Evolutionary conservation across 768 basidiomycete species (phyloP), one percentile per base, ranked within the genome.

Genomic region (Cubamyces sp.): DNA sequence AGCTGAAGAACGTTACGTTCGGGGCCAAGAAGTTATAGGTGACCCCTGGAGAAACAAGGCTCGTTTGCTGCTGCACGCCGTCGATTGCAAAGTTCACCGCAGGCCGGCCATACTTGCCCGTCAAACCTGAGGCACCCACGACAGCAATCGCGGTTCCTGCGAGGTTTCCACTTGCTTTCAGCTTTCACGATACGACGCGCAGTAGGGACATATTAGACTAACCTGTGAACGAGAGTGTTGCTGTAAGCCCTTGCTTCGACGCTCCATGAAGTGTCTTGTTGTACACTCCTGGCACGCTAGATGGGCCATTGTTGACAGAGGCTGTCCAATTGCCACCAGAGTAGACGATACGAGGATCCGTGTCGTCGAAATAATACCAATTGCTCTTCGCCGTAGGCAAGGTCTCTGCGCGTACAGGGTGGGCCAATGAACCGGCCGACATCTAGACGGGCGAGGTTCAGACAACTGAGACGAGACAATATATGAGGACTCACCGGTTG

Each of bases 1-100:
- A 41, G 34, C 39, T n/a, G 47, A 40, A 48, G 40, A 49, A 57
- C 9, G 39, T 50, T 18, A 57, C 21, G 47, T 57, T 49, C 30
- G 25, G 40, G 37, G 25, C n/a, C n/a, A 40, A 2, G 12, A 39
- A 7, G 51, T 40, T 3, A 9, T 23, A 11, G 19, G 45, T 40
- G 39, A 47, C n/a, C 4, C 19, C 19, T 5, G 45, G 19, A 4
- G 21, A 23, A 23, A 21, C 12, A 7, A 23, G 11, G 21, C 7
- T 25, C n/a, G 45, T 25, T 7, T 47, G 4, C 21, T 25, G 45
- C 15, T 47, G 21, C 19, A 47, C 45, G 45, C n/a, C 45, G 45
- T 47, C 21, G 45, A 47, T 47, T 3, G 45, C 21, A 15, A 47
- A 47, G 45, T 47, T n/a, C 45, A 25, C 21, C 45, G 45, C 21